Evolutionary conservation across 805 yeast species (phyloP), one percentile per base, ranked within the genome.

Genomic region (Peterozyma xylosa): DNA sequence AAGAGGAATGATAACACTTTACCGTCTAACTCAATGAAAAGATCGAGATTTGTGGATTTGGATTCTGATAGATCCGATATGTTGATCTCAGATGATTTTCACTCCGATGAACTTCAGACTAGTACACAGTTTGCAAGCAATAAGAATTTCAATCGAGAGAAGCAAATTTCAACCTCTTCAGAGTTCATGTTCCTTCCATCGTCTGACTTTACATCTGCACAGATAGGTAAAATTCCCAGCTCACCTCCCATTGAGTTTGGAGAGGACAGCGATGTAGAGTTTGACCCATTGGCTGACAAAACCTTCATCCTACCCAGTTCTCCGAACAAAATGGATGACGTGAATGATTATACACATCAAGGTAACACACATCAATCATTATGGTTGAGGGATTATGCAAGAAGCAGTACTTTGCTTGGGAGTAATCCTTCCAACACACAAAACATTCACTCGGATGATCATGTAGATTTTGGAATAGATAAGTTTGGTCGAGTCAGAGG

Each of bases 401-500:
- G 37, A 39, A 38, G 38, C 60, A 70, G 46, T 62, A 68, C 10
- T 10, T 13, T 13, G 13, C 5, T 5, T 9, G 15, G 15, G 5
- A 11, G 15, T 13, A 3, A 13, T 32, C 34, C 34, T 11, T 32
- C 9, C 34, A 32, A 32, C 9, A 14, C 13, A 32, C 13, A 32
- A 11, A 11, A 32, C 9, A 14, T 32, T 5, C 34, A 32, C 5
- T 32, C 34, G 13, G 73, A 67, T 21, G 60, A 34, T 16, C 35
- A 45, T 18, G 29, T 73, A 9, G 74, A 68, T 46, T 71, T 75
- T 48, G 81, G 80, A 0, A 63, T 76, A 29, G 82, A 76, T 50
- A 62, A 66, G 42, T 74, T 74, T 43, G 67, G 67, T 9, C 52
- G 62, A 37, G 67, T 63, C 3, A 60, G 54, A 38, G 69, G 68